A percentile compares a stretch with the other conserved stretches of the same genome.
Conservation (phyloP, 208 protist genomes). For the Acanthamoeba rhysodes region DNA sequence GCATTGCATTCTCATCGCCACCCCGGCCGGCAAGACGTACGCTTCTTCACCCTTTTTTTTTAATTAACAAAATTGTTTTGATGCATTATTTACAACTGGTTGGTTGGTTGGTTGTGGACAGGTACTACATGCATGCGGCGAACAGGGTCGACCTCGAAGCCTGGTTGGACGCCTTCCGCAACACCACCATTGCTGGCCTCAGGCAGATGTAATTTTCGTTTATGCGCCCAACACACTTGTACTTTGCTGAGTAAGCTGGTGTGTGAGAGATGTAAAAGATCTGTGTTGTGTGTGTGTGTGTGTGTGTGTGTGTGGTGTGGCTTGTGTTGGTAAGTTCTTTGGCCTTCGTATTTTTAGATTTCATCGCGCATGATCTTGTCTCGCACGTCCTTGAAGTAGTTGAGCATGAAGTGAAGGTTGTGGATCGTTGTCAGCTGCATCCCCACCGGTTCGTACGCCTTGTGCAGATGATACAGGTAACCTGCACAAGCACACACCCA, state of each 20-base stretch:
- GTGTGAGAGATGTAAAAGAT: too few species aligned
- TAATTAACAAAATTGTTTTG: not conserved
- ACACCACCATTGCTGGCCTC: not conserved
- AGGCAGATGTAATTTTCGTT: not conserved
- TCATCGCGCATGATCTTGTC: conserved; percentile 47
- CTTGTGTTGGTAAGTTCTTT: too few species aligned
- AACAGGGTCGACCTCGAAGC: not conserved
- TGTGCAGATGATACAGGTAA: conserved; percentile 70
- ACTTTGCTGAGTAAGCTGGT: too few species aligned
- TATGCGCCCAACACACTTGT: too few species aligned
- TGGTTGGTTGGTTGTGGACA: not conserved
- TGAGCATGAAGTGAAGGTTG: conserved; percentile 74
- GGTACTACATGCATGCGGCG: conserved; percentile 1
- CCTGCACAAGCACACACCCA: not conserved
- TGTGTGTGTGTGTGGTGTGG: too few species aligned
- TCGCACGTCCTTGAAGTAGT: conserved; percentile 8
- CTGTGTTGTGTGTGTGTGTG: too few species aligned
- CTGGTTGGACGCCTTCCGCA: not conserved
- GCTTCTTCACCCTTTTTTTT: not conserved
- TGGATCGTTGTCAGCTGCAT: conserved; percentile 68
- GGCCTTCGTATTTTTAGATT: not conserved
- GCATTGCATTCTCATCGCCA: conserved; percentile 42
- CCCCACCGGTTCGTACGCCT: conserved; percentile 49
- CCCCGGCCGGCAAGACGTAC: conserved; percentile 22
- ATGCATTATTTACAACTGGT: not conserved